Conservation (phyloP, 2,329 filamentous ascomycete genomes). For the Ophiosphaerella korrae region DNA sequence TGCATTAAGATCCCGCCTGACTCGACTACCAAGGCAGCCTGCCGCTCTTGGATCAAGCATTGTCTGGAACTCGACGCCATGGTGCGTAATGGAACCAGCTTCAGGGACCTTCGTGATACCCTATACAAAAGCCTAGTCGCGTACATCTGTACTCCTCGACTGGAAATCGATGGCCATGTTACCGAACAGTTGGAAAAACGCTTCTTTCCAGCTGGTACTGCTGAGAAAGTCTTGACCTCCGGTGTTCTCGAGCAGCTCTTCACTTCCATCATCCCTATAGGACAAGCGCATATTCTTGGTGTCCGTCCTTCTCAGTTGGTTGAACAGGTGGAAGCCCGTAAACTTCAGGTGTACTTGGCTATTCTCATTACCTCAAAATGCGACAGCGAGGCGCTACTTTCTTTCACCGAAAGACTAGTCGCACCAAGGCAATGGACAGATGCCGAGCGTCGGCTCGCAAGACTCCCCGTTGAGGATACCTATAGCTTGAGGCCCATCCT, state of each 20-base stretch:
- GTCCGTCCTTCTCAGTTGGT: not conserved
- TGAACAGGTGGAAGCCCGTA: not conserved
- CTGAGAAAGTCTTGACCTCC: not conserved
- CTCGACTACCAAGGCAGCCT: not conserved
- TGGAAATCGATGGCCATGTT: not conserved
- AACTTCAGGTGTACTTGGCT: conserved; percentile 3
- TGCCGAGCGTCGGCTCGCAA: not conserved
- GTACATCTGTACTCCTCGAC: not conserved
- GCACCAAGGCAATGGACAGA: not conserved
- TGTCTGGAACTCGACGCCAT: not conserved
- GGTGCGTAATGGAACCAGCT: not conserved
- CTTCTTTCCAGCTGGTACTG: conserved; percentile 2
- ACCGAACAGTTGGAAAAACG: not conserved
- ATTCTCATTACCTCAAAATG: conserved; percentile 4
- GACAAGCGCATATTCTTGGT: not conserved
- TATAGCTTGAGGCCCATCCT: not conserved
- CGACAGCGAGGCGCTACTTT: conserved; percentile 1
- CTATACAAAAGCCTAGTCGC: not conserved
- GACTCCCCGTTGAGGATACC: not conserved
- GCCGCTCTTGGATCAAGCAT: not conserved
- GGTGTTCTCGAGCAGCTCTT: not conserved
- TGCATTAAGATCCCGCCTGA: not conserved
- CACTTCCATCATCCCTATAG: not conserved
- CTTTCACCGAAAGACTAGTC: not conserved
- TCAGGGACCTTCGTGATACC: not conserved